Conservation (phyloP, 495 filamentous ascomycete species). For the Monascus purpureus region DNA sequence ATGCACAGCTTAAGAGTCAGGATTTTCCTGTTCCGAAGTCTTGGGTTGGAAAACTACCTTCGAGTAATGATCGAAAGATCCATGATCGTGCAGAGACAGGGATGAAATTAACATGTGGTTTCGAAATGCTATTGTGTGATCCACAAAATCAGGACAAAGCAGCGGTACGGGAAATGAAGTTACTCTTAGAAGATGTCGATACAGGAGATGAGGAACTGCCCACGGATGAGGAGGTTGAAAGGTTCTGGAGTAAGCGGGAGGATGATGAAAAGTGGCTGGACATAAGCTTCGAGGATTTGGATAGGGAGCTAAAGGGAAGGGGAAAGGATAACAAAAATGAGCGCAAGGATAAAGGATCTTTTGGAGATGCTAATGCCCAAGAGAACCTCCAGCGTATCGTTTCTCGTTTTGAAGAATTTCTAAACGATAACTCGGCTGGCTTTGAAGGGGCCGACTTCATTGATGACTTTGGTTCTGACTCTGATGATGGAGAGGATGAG, state of each 20-base stretch:
- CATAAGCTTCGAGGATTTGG: slow-evolving; percentile 80
- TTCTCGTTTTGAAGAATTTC: slow-evolving; percentile 77
- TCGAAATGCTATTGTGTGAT: slow-evolving; percentile 72
- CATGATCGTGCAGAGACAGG: slow-evolving; percentile 52
- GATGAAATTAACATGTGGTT: slow-evolving; percentile 80
- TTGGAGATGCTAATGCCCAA: slow-evolving; percentile 69
- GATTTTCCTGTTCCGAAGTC: slow-evolving; percentile 54
- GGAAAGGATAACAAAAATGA: slow-evolving; percentile 19
- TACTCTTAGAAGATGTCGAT: slow-evolving; percentile 60
- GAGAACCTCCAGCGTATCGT: slow-evolving; percentile 83
- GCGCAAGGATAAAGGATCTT: slow-evolving; percentile 24
- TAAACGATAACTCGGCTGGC: slow-evolving; percentile 75
- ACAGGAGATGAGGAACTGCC: slow-evolving; percentile 50
- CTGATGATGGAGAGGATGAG: slow-evolving; percentile 49
- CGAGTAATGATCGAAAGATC: slow-evolving; percentile 18
- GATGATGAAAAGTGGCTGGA: slow-evolving; percentile 91
- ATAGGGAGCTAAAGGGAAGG: slow-evolving; percentile 56
- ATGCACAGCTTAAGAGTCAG: slow-evolving; percentile 85
- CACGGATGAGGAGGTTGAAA: slow-evolving; percentile 53
- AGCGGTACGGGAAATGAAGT: slow-evolving; percentile 53
- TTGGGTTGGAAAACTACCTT: slow-evolving; percentile 38
- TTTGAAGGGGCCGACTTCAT: slow-evolving; percentile 60
- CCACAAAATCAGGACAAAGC: slow-evolving; percentile 50
- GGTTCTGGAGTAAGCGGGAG: slow-evolving; percentile 46
- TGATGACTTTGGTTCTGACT: slow-evolving; percentile 46